These are phyloP conservation scores for Alternaria brassicicola DNA, from an alignment of 2,329 filamentous ascomycete genomes.

Conservation along the genomic window DNA sequence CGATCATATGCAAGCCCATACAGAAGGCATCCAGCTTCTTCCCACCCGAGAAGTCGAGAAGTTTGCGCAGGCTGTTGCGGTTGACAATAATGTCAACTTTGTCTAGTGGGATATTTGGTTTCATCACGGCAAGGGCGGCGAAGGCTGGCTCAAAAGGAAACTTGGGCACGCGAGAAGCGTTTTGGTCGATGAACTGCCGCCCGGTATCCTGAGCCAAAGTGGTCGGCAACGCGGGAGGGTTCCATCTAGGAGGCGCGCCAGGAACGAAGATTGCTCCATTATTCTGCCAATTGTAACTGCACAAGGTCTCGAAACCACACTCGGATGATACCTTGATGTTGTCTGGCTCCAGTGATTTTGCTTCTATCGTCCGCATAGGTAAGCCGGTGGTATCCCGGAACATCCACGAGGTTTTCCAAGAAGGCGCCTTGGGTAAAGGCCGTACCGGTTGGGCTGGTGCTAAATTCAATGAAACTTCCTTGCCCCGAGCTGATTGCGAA, in stretches of 20 bases:
- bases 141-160: constrained; percentile 37
- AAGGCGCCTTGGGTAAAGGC: background rate
- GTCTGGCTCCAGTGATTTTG: constrained; percentile 9
- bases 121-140: constrained; percentile 23
- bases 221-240: constrained; percentile 16
- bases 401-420: constrained; percentile 23
- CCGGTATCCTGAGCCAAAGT: constrained; percentile 16
- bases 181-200: constrained; percentile 34
- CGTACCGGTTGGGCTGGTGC: background rate
- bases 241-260: constrained; percentile 29
- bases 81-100: constrained; percentile 26
- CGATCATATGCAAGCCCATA: constrained; percentile 42
- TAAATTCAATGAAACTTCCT: background rate
- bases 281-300: constrained; percentile 32
- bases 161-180: constrained; percentile 32
- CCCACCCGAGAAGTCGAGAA: constrained; percentile 27
- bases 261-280: constrained; percentile 22
- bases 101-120: constrained; percentile 14
- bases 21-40: constrained; percentile 33
- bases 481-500: background rate
- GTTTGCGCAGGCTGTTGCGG: constrained; percentile 26
- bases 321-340: constrained; percentile 15
- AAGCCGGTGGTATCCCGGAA: constrained; percentile 8
- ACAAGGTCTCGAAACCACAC: constrained; percentile 21
- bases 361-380: constrained; percentile 14